phyloP scores from a whole-genome alignment of 208 protist species.

The Crithidia bombi region DNA sequence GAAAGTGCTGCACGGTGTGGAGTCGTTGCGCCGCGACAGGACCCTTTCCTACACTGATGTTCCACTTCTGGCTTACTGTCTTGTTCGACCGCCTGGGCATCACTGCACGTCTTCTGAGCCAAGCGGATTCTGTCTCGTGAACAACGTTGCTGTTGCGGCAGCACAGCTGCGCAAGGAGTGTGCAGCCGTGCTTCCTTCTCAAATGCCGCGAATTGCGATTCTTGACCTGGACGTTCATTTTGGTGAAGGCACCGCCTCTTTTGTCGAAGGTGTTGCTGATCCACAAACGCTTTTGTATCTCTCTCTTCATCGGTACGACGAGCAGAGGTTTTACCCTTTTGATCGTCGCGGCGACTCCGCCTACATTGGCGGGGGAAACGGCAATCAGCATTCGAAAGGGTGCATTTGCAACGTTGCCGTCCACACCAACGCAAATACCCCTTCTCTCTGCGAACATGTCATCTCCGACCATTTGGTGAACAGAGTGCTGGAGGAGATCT shows the following conservation, averaged over 20 bases:
- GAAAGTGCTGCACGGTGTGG: constrained; percentile 32
- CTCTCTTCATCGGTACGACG: constrained; percentile 84
- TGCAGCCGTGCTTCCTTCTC: constrained; percentile 1
- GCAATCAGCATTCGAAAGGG: constrained; percentile 23
- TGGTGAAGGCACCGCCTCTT: constrained; percentile 91
- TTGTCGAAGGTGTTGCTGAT: constrained; percentile 69
- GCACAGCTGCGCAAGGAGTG: constrained; percentile 41
- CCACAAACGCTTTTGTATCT: constrained; percentile 67
- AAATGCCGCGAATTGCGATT: constrained; percentile 65
- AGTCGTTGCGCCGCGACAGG: not conserved
- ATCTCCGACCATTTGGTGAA: constrained; percentile 80
- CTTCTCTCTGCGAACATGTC: constrained; percentile 55
- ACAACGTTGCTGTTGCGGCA: constrained; percentile 88
- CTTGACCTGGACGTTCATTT: constrained; percentile 94
- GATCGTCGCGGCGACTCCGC: constrained; percentile 41
- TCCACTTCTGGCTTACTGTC: constrained; percentile 69
- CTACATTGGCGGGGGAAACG: constrained; percentile 43
- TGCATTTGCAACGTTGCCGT: constrained; percentile 82
- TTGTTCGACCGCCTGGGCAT: constrained; percentile 92
- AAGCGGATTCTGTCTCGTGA: constrained; percentile 89
- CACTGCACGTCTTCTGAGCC: constrained; percentile 73
- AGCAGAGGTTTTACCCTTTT: constrained; percentile 71
- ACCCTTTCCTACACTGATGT: constrained; percentile 6
- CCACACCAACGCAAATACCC: constrained; percentile 59
- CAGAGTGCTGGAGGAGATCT: constrained; percentile 51